Evolutionary conservation across 2,329 filamentous ascomycete genomes (phyloP).

Genomic region (Claviceps sp.): DNA sequence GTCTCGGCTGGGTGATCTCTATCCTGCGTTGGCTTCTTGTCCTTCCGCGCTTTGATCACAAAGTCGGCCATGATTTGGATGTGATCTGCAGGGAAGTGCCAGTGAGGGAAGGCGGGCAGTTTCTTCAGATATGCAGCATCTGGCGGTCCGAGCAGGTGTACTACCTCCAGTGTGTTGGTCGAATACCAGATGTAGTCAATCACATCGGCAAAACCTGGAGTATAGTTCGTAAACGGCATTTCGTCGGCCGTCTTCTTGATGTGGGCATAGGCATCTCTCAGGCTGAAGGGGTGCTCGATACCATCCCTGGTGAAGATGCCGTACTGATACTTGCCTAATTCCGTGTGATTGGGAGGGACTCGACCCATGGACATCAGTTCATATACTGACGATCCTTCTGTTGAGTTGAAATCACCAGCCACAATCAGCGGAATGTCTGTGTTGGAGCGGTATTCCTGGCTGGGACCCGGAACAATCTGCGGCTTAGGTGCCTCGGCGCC

Average conservation of each 20-base stretch:
- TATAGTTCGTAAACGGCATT: conserved; percentile 91
- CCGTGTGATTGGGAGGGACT: conserved; percentile 64
- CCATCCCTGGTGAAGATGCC: conserved; percentile 87
- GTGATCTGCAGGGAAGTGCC: conserved; percentile 89
- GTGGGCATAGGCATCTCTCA: conserved; percentile 78
- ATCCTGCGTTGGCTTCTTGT: conserved; percentile 55
- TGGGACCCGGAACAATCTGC: conserved; percentile 57
- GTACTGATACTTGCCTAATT: conserved; percentile 71
- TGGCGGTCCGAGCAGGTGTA: conserved; percentile 72
- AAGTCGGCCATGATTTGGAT: conserved; percentile 83
- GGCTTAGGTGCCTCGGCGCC: conserved; percentile 34
- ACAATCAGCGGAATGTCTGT: conserved; percentile 83
- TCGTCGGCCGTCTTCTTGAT: conserved; percentile 74
- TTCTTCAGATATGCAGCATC: conserved; percentile 74
- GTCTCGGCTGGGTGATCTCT: conserved; percentile 45
- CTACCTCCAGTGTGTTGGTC: conserved; percentile 74
- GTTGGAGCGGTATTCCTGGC: conserved; percentile 72
- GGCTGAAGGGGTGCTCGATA: conserved; percentile 85
- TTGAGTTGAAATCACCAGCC: conserved; percentile 94
- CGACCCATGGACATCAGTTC: conserved; percentile 74
- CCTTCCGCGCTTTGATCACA: conserved; percentile 75
- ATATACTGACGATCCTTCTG: conserved; percentile 75
- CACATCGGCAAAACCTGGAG: conserved; percentile 78
- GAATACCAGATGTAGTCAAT: conserved; percentile 99
- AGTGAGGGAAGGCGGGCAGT: conserved; percentile 85